phyloP scores from a whole-genome alignment of 2,329 filamentous ascomycete genomes.

The Triangularia setosa region DNA sequence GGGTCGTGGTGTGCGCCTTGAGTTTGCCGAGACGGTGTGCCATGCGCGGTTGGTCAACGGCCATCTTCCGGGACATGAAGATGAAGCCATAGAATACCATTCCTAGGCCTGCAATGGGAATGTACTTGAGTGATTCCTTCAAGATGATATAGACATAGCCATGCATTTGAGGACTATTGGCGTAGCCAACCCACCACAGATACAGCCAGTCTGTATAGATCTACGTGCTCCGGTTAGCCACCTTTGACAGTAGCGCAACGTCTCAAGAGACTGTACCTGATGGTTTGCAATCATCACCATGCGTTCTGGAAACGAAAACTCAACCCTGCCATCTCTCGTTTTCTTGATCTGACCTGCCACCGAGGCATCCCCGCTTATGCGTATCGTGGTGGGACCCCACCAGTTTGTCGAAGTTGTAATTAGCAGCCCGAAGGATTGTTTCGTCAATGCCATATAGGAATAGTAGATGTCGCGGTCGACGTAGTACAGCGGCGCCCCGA shows the following conservation, averaged over 20 bases:
- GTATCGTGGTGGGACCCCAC: conserved; percentile 80
- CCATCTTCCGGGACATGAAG: conserved; percentile 88
- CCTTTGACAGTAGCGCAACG: not conserved
- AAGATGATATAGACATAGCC: conserved; percentile 87
- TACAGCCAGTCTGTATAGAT: conserved; percentile 92
- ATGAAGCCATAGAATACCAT: conserved; percentile 89
- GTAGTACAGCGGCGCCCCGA: conserved; percentile 72
- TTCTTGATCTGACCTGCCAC: conserved; percentile 71
- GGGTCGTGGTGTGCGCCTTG: conserved; percentile 52
- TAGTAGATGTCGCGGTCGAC: conserved; percentile 76
- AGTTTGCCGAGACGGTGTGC: conserved; percentile 69
- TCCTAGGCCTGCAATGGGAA: conserved; percentile 74
- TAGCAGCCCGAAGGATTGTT: conserved; percentile 75
- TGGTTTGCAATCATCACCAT: conserved; percentile 85
- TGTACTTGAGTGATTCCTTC: conserved; percentile 79
- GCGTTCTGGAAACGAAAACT: conserved; percentile 77
- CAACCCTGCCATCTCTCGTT: conserved; percentile 66
- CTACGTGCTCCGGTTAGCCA: conserved; percentile 34
- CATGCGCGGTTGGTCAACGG: conserved; percentile 71
- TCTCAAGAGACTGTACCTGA: conserved; percentile 48
- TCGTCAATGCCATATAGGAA: conserved; percentile 82
- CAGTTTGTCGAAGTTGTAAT: conserved; percentile 78
- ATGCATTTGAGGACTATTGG: conserved; percentile 68
- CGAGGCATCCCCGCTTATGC: conserved; percentile 78
- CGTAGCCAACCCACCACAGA: conserved; percentile 91